These are phyloP conservation scores for Sphaceloma murrayae DNA, from an alignment of 2,329 filamentous ascomycete species.

Conservation along the genomic window DNA sequence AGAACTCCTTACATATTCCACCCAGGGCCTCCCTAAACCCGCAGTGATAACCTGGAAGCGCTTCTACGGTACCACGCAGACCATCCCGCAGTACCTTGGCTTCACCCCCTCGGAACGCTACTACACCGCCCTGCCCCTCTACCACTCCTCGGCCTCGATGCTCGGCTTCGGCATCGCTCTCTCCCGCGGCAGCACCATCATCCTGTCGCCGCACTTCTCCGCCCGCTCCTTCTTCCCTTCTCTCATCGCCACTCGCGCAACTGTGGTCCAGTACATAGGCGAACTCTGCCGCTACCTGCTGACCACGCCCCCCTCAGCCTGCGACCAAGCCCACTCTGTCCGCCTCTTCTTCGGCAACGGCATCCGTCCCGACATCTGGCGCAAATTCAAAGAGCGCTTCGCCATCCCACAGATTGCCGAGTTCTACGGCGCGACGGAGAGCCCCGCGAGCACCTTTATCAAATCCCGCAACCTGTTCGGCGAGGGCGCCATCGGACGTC, in stretches of 20 bases:
- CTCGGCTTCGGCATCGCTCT: slow-evolving; percentile 62
- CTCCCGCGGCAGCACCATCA: slow-evolving; percentile 53
- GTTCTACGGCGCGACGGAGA: slow-evolving; percentile 38
- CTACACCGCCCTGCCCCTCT: slow-evolving; percentile 78
- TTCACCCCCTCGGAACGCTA: slow-evolving; percentile 68
- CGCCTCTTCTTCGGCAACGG: slow-evolving; percentile 75
- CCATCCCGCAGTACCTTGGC: slow-evolving; percentile 39
- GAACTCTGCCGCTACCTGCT: slow-evolving; percentile 79
- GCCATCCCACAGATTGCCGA: slow-evolving; percentile 29
- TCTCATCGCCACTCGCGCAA: slow-evolving; percentile 59
- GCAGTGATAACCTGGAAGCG: slow-evolving; percentile 31
- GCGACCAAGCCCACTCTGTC: slow-evolving; percentile 66
- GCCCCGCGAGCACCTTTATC: slow-evolving; percentile 61
- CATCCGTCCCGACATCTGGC: slow-evolving; percentile 76
- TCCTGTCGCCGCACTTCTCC: slow-evolving; percentile 69
- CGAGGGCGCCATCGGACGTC: slow-evolving; percentile 68
- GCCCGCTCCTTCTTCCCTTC: slow-evolving; percentile 69
- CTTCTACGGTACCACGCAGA: slow-evolving; percentile 21
- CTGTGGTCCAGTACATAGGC: slow-evolving; percentile 76
- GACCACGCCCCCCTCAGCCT: slow-evolving; percentile 51
- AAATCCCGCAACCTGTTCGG: slow-evolving; percentile 60
- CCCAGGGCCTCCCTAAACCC: slow-evolving; percentile 58
- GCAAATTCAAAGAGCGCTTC: slow-evolving; percentile 67
- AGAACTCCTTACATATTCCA: background rate
- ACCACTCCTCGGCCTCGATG: slow-evolving; percentile 69